These are phyloP conservation scores for Candida lessepsii DNA, from an alignment of 805 yeast species.

Conservation along the genomic window DNA sequence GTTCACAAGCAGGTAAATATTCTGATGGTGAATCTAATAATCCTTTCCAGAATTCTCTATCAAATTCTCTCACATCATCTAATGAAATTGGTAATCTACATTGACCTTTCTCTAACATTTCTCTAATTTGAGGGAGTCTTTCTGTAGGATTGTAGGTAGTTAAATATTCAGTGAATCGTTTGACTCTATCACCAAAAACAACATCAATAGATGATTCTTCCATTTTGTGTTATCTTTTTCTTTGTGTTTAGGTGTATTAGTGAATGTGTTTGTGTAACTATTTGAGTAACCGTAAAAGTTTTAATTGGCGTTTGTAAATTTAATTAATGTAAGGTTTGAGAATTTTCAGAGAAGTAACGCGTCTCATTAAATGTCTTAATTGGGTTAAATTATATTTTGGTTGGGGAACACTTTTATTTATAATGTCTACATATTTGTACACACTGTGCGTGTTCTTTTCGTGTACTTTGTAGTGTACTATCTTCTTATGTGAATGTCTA, in stretches of 20 bases:
- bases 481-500: too few relatives aligned
- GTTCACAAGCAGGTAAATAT: conserved; percentile 82
- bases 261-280: not conserved
- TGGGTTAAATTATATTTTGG: conserved; percentile 20
- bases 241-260: not conserved
- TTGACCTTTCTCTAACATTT: conserved; percentile 66
- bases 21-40: conserved; percentile 76
- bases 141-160: conserved; percentile 51
- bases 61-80: conserved; percentile 87
- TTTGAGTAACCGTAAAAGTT: too few relatives aligned
- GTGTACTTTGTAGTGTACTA: too few relatives aligned
- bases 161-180: conserved; percentile 85
- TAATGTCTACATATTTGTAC: too few relatives aligned
- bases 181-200: conserved; percentile 75
- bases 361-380: conserved; percentile 27
- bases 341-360: conserved; percentile 18
- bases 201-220: conserved; percentile 36
- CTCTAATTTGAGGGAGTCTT: conserved; percentile 63
- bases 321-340: too few relatives aligned
- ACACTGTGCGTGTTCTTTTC: too few relatives aligned
- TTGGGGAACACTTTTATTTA: conserved; percentile 2
- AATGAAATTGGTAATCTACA: conserved; percentile 71
- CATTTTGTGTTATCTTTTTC: not conserved
- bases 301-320: too few relatives aligned
- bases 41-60: conserved; percentile 74